Evolutionary conservation across 2,329 filamentous ascomycete species (phyloP).

Genomic region (Camillea tinctor): DNA sequence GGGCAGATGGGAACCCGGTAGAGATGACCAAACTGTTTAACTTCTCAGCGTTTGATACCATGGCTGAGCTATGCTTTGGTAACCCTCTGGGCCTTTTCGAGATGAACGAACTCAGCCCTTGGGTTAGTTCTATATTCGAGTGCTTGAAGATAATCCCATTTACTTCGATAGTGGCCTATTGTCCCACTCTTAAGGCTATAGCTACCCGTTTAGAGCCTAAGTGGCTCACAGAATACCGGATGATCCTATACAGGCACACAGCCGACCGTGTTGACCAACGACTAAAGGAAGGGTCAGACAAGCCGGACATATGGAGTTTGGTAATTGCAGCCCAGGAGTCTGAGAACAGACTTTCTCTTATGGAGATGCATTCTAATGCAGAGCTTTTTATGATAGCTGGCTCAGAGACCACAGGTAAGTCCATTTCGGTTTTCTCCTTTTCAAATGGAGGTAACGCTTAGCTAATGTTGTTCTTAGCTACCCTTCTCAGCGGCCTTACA

Average conservation of each 20-base stretch:
- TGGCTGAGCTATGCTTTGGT: conserved; percentile 22
- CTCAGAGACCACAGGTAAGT: conserved; percentile 1
- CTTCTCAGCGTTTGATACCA: conserved; percentile 22
- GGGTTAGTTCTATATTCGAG: conserved; percentile 17
- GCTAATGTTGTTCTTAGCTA: neutral
- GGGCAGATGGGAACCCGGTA: neutral
- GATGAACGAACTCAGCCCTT: conserved; percentile 12
- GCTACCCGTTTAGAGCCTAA: conserved; percentile 18
- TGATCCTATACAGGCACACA: conserved; percentile 11
- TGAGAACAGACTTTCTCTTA: conserved; percentile 7
- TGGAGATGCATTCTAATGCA: conserved; percentile 17
- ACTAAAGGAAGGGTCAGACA: conserved; percentile 18
- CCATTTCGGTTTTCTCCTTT: too few species aligned
- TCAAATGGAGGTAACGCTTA: too few species aligned
- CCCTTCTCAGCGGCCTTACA: conserved; percentile 12
- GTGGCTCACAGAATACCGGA: conserved; percentile 14
- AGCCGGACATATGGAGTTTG: conserved; percentile 25
- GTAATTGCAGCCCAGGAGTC: conserved; percentile 10
- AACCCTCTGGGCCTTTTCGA: conserved; percentile 18
- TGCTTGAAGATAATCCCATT: conserved; percentile 13
- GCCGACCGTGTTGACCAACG: conserved; percentile 28
- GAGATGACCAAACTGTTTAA: conserved; percentile 15
- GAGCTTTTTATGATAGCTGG: conserved; percentile 5
- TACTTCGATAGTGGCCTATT: conserved; percentile 18
- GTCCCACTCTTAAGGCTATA: conserved; percentile 14